phyloP scores from a whole-genome alignment of 1,284 basidiomycete genomes.

The Fomitiporia mediterranea region DNA sequence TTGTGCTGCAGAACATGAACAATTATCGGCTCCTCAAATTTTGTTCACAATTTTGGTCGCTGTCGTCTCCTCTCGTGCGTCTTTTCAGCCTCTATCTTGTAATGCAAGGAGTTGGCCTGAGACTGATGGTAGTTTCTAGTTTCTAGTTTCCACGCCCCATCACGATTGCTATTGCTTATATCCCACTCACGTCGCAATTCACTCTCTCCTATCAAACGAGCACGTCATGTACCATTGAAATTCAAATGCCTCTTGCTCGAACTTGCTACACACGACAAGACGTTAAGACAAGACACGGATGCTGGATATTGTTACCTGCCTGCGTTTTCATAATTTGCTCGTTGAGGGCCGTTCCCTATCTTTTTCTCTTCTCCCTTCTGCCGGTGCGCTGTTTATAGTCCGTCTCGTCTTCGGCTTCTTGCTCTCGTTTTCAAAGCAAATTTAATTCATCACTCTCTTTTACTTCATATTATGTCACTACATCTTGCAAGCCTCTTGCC shows the following conservation, averaged over 20 bases:
- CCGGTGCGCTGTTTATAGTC: neutral
- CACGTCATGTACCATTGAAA: constrained; percentile 6
- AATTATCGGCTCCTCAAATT: neutral
- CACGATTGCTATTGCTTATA: neutral
- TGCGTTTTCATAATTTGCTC: neutral
- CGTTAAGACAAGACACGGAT: neutral
- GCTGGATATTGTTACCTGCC: neutral
- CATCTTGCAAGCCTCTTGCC: neutral
- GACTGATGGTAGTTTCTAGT: too few species aligned
- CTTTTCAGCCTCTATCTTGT: neutral
- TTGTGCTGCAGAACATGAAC: constrained; percentile 15
- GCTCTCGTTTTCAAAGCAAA: neutral
- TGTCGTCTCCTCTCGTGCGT: constrained; percentile 3
- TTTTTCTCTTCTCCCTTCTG: neutral
- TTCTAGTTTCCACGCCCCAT: too few species aligned
- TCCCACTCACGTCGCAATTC: constrained; percentile 5
- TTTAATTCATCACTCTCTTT: neutral
- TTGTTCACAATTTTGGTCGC: neutral
- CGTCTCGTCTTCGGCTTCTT: constrained; percentile 4
- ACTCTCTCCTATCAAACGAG: neutral
- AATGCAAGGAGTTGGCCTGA: too few species aligned
- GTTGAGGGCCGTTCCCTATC: neutral
- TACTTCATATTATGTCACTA: neutral
- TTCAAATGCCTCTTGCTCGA: neutral
- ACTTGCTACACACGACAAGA: neutral